Base-by-base conservation (phyloP, 345 rosid genomes). In the Pistacia atlantica region DNA sequence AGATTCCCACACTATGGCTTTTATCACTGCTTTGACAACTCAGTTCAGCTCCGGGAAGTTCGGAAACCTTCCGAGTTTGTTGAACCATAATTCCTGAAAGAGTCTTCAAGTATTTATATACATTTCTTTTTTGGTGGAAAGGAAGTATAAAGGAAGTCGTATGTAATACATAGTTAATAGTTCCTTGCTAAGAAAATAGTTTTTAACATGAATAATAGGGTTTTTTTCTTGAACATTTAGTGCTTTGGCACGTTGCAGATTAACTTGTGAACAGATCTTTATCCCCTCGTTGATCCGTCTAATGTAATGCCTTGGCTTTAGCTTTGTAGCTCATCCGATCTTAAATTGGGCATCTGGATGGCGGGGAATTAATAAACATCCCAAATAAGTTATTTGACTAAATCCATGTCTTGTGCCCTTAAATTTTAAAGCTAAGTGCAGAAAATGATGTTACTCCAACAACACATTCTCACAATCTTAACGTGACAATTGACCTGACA, bases 1-100 rank as follows among this genome's bases (percentile, higher is more conserved):
- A 87, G 92, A 76, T 93, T 92, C 81, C 99, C 99, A 3, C 99
- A 95, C 83, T 95, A 76, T 17, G 98, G 97, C 3, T 95, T 95
- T 58, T 92, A 84, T 83, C 99, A 95, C 85, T 95, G 98, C 81
- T 93, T 86, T 57, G 97, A 95, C 69, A 88, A 95, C 86, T 93
- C 98, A 1, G 86, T 85, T 77, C 96, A 89, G 86, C 97, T 95
- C 77, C 88, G 89, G 78, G 86, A 90, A 74, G 98, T 95, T 66
- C 81, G 79, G 75, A 87, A 79, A 83, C 96, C 95, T 31, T 89
- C 92, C 0, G 95, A 90, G 75, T 80, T 82, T 66, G 11, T 56
- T 33, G 81, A 82, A 20, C 49, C 38, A 59, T 78, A 78, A 70
- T 25, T 48, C 58, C 46, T 63, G 35, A 65, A 65, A 25, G 25